Base-by-base conservation (phyloP, 2,329 filamentous ascomycete genomes). In the Aureobasidium sp. region DNA sequence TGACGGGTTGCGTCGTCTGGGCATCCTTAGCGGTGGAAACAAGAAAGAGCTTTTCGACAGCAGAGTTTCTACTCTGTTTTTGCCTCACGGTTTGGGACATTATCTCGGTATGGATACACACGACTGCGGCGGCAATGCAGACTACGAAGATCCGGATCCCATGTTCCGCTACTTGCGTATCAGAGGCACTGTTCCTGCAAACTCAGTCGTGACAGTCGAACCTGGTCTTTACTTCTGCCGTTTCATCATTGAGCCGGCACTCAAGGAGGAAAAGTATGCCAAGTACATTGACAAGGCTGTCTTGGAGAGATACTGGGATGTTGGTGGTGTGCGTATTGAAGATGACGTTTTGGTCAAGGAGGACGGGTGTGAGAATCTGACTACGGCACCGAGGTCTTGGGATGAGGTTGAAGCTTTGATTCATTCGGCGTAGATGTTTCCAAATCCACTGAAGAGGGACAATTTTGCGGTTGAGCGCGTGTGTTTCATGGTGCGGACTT, bases 241-340 rank as follows among this genome's bases (percentile, higher is more conserved):
- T 39, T 86, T 85, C 60, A 91, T 89, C 65, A 83, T 92, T 63
- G 83, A 90, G 75, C 83, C 83, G 25, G 87, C 86, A 70, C 83
- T 89, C 70, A 79, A 88, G 67, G 78, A 81, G 57, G 79, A 83
- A 63, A 75, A 78, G 61, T 85, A 88, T 70, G 77, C 79, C 42
- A 79, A 80, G 63, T 89, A 83, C 67, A 86, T 94, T 69, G 81
- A 92, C 73, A 76, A 77, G 66, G 77, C 79, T 5, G 81, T 87
- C 5, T 75, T 94, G 53, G 84, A 86, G 63, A 78, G 77, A 65
- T 93, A 88, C 72, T 93, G 89, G 78, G 77, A 76, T 30, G 87
- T 97, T 1, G 94, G 93, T 16, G 94, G 94, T 37, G 91, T 96
- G 30, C 83, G 94, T 50, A 95, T 97, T 64, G 94, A 99, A 76